A percentile compares a stretch with the other conserved stretches of the same genome.
These are phyloP conservation scores for Neonectria neomacrospora DNA, from an alignment of 2,329 filamentous ascomycete genomes.

Conservation along the genomic window DNA sequence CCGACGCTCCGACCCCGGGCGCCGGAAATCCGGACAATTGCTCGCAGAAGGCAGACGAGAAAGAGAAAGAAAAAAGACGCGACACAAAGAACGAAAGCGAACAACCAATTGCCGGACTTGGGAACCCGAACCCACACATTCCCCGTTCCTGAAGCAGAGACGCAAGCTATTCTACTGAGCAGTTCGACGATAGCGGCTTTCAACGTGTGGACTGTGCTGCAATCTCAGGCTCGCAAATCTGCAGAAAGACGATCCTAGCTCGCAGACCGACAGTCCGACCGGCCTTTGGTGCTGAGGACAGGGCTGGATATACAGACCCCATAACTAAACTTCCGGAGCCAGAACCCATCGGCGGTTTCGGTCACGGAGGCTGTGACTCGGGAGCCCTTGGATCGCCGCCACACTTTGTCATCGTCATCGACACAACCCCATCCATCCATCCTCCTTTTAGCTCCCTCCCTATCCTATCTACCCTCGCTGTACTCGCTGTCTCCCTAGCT, in stretches of 20 bases:
- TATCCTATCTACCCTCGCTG: constrained; percentile 1
- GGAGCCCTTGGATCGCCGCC: constrained; percentile 29
- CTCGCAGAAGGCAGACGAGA: constrained; percentile 2
- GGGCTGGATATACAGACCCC: not conserved
- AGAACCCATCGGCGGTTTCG: constrained; percentile 4
- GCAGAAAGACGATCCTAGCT: constrained; percentile 43
- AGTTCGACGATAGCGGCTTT: not conserved
- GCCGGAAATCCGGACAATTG: constrained; percentile 18
- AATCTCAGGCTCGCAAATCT: not conserved
- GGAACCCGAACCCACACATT: not conserved
- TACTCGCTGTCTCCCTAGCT: not conserved
- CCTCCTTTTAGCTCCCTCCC: not conserved
- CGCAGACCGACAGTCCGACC: constrained; percentile 37
- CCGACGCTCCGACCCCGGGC: constrained; percentile 42
- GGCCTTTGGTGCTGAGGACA: constrained; percentile 35
- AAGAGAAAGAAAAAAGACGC: not conserved
- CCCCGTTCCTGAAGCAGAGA: not conserved
- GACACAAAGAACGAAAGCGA: not conserved
- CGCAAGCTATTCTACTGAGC: not conserved
- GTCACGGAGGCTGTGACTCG: constrained; percentile 16
- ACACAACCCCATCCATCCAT: constrained; percentile 19
- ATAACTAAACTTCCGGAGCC: constrained; percentile 4
- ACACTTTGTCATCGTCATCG: constrained; percentile 43
- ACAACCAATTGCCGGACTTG: not conserved
- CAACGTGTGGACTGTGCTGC: not conserved